Evolutionary conservation across 495 filamentous ascomycete species (phyloP), one percentile per base, ranked within the genome.

Genomic region (Hypoxylon crocopeplum): DNA sequence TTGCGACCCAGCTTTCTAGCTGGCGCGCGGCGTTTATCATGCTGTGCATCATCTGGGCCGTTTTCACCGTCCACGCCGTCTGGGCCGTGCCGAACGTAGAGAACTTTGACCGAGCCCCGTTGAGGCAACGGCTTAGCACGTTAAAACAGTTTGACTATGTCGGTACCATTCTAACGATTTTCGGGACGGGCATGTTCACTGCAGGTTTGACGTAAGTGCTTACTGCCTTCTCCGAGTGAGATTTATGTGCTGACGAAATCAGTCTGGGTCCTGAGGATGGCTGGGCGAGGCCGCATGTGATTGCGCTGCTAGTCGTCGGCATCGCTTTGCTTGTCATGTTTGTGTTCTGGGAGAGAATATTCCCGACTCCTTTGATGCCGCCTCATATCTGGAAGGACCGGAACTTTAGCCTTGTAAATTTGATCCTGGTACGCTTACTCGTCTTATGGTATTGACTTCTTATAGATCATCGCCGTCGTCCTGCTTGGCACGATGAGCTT

Each of bases 11-110:
- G 57, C 53, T 88, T 13, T 82, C 82, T 47, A 82, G 73, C 58
- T 91, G 87, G 88, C 76, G 88, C 13, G 84, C 85, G 0, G 75
- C 77, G 0, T 88, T 84, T 46, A 86, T 83, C 74, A 62, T 86
- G 13, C 67, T 89, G 3, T 76, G 82, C 7, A 83, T 89, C 29
- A 77, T 90, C 21, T 89, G 87, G 73, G 75, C 79, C 1, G 61
- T 82, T 4, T 81, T 88, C 47, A 82, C 83, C 0, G 64, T 81
- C 0, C 64, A 86, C 29, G 85, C 84, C 0, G 48, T 84, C 21
- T 88, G 81, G 75, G 86, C 86, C 5, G 80, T 89, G 12, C 88
- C 88, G 8, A 75, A 74, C 10, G 85, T 87, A 49, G 76, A 75
- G 42, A 77, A 77, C 10, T 77, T 68, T 20, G 69, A 73, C 16